Conservation (phyloP, 2,329 filamentous ascomycete species). For the Ploettnerulaceae sp. region DNA sequence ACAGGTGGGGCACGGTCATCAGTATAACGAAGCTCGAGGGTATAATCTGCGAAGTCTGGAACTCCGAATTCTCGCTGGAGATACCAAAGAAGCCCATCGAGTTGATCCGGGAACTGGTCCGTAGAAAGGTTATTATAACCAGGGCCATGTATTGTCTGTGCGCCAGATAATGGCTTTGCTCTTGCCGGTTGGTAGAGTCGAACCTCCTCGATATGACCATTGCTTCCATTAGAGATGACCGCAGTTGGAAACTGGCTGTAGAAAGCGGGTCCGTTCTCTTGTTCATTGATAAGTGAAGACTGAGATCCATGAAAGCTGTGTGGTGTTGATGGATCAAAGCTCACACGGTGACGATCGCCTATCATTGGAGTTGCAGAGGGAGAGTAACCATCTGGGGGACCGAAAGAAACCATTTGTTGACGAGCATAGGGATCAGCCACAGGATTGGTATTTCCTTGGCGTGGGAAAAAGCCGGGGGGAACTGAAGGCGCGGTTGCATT, state of each 20-base stretch:
- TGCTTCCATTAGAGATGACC: conserved; percentile 39
- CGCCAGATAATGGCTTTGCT: conserved; percentile 28
- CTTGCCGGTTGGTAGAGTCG: conserved; percentile 27
- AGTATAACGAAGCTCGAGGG: conserved; percentile 42
- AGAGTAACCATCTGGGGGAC: conserved; percentile 34
- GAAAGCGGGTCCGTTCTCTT: conserved; percentile 31
- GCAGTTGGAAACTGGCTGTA: conserved; percentile 39
- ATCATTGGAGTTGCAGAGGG: conserved; percentile 31
- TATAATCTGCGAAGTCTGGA: conserved; percentile 42
- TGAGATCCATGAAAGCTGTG: conserved; percentile 60
- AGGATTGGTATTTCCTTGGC: conserved; percentile 23
- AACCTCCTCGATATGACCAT: conserved; percentile 31
- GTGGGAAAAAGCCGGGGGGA: conserved; percentile 26
- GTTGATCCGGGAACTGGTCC: conserved; percentile 25
- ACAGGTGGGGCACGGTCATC: conserved; percentile 39
- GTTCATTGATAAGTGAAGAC: conserved; percentile 47
- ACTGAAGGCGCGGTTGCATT: conserved; percentile 27
- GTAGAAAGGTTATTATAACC: not conserved
- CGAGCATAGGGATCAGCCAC: conserved; percentile 24
- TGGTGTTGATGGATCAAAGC: conserved; percentile 50
- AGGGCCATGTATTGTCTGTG: too few relatives aligned
- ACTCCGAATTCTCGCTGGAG: conserved; percentile 39
- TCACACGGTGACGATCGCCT: conserved; percentile 21
- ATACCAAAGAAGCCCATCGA: conserved; percentile 39
- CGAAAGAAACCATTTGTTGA: conserved; percentile 31